phyloP scores from a whole-genome alignment of 2,329 filamentous ascomycete genomes.

The Curvularia hawaiiensis region DNA sequence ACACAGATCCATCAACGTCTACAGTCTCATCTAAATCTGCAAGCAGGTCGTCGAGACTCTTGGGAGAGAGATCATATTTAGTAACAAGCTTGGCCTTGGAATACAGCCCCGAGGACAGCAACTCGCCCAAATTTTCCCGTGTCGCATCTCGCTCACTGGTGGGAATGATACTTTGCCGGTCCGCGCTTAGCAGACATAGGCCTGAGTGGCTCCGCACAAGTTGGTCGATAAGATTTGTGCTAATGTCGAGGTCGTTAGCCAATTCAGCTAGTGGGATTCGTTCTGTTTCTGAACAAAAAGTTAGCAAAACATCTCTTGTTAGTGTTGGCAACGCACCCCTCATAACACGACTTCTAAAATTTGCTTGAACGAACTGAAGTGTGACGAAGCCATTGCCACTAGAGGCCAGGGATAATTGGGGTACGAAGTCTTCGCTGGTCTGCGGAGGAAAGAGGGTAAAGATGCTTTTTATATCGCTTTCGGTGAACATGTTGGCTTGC shows the following conservation, averaged over 20 bases:
- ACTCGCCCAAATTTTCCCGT: slow-evolving; percentile 13
- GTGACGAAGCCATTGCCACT: slow-evolving; percentile 37
- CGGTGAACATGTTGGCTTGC: slow-evolving; percentile 37
- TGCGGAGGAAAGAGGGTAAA: slow-evolving; percentile 30
- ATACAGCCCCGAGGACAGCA: slow-evolving; percentile 19
- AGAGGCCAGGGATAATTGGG: slow-evolving; percentile 27
- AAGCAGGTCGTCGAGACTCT: slow-evolving; percentile 31
- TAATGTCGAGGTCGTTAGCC: slow-evolving; percentile 28
- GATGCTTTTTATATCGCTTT: slow-evolving; percentile 39
- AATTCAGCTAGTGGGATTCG: slow-evolving; percentile 25
- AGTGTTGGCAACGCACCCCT: slow-evolving; percentile 11
- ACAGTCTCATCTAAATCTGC: slow-evolving; percentile 16
- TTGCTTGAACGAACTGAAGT: slow-evolving; percentile 21
- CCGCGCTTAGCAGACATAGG: slow-evolving; percentile 32
- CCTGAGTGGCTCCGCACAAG: slow-evolving; percentile 24
- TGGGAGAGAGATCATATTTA: slow-evolving; percentile 28
- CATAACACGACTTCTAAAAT: slow-evolving; percentile 29
- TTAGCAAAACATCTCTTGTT: slow-evolving; percentile 3
- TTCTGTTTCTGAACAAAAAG: slow-evolving; percentile 11
- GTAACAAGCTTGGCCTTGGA: slow-evolving; percentile 25
- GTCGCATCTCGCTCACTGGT: slow-evolving; percentile 29
- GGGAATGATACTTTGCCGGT: slow-evolving; percentile 31
- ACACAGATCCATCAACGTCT: slow-evolving; percentile 25
- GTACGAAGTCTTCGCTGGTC: slow-evolving; percentile 14
- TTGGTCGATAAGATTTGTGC: slow-evolving; percentile 23